Evolutionary conservation across 768 basidiomycete genomes (phyloP), one percentile per base, ranked within the genome.

Genomic region (Amanita molliuscula): DNA sequence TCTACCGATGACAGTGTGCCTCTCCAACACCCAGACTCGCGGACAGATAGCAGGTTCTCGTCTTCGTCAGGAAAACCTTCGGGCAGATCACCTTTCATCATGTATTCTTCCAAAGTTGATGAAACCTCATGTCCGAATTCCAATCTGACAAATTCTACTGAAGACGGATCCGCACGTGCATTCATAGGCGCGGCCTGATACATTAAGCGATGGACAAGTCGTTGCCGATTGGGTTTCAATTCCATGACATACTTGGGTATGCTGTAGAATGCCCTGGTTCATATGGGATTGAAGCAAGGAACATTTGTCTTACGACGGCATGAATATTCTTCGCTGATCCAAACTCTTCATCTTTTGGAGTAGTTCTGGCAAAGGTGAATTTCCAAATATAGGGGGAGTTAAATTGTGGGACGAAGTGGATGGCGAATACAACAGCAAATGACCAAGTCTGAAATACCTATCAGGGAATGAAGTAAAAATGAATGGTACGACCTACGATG

Each of bases 391-490:
- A 8, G 80, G 81, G 23, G 80, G 74, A 18, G 62, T 57, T 21
- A 83, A 66, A 11, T 62, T 68, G 6, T 62, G 54, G 31, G 61
- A 67, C 45, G 66, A 63, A 34, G 62, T 63, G 29, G 59, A 48
- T 6, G 61, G 50, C 2, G 72, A 64, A 10, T 67, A 65, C 47
- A 81, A 62, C n/a, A 87, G 64, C 11, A 83, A 48, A 57, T 87
- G 82, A 0, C 84, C 84, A 31, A 78, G 59, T 28, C 84, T 87
- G 46, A 38, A 18, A 20, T 51, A 43, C 28, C 51, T 50, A 57
- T 43, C 13, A 50, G 25, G 1, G 7, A 31, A 23, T 10, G 15
- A 0, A 6, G 21, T 10, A 4, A 31, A 3, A 16, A 20, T 50
- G 13, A 13, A 23, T 34, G 16, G 11, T 4, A 50, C 26, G 9